A percentile compares a stretch with the other conserved stretches of the same genome.
These are phyloP conservation scores for Mercurialis annua DNA, from an alignment of 345 rosid genomes.

Conservation along the genomic window DNA sequence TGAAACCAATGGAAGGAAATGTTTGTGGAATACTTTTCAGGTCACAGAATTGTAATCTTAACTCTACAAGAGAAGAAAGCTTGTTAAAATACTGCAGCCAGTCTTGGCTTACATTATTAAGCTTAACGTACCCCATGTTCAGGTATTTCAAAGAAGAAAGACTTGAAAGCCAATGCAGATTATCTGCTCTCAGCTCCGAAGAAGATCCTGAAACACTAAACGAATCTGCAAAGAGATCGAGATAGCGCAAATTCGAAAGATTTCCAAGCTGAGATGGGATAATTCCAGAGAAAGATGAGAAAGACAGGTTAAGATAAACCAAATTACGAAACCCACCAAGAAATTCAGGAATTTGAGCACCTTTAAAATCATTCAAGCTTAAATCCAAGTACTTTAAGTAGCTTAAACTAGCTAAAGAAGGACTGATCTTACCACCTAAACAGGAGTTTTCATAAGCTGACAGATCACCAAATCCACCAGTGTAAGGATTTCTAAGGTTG, in stretches of 20 bases:
- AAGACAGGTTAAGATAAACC: conserved; percentile 28
- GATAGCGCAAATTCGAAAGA: conserved; percentile 21
- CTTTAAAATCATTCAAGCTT: conserved; percentile 28
- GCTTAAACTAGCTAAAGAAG: conserved; percentile 24
- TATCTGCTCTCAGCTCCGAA: not conserved
- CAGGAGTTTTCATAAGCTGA: conserved; percentile 5
- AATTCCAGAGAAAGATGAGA: conserved; percentile 19
- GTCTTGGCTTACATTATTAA: not conserved
- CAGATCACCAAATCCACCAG: conserved; percentile 9
- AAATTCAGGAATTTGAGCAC: conserved; percentile 26
- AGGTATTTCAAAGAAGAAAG: conserved; percentile 26
- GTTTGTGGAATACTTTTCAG: conserved; percentile 20
- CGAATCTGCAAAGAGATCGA: conserved; percentile 21
- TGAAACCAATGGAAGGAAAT: conserved; percentile 29
- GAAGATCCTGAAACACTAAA: not conserved
- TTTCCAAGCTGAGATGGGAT: conserved; percentile 31
- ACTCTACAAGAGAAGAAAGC: conserved; percentile 35
- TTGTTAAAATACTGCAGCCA: conserved; percentile 31
- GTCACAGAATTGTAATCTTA: conserved; percentile 25
- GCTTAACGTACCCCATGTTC: conserved; percentile 19
- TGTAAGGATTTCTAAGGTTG: conserved; percentile 13
- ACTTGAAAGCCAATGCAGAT: conserved; percentile 5
- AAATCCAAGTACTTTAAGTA: conserved; percentile 23
- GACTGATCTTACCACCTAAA: conserved; percentile 26
- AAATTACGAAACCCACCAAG: conserved; percentile 21